These are phyloP conservation scores for Sporothrix pseudoabietina DNA, from an alignment of 2,329 filamentous ascomycete genomes.

Conservation along the genomic window DNA sequence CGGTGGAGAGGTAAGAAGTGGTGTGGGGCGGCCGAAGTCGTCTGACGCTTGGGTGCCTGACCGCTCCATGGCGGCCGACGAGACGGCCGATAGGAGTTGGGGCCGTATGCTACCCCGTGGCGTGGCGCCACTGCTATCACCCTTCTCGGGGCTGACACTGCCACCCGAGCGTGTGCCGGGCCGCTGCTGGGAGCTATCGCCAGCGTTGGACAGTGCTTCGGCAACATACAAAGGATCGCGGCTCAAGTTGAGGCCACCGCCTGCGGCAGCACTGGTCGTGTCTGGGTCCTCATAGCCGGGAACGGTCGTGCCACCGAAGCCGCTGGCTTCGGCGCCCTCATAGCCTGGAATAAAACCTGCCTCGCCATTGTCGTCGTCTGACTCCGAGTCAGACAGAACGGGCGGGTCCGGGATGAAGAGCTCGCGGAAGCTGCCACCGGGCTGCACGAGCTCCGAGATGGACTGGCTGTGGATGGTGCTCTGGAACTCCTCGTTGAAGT, in stretches of 20 bases:
- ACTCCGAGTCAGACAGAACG: conserved; percentile 70
- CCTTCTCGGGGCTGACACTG: conserved; percentile 26
- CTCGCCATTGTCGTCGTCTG: conserved; percentile 58
- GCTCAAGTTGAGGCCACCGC: conserved; percentile 17
- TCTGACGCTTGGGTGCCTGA: conserved; percentile 21
- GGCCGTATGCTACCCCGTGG: background rate
- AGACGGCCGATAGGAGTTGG: background rate
- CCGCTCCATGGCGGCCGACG: background rate
- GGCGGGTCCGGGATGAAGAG: conserved; percentile 88
- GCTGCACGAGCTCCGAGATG: conserved; percentile 88
- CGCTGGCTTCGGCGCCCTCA: background rate
- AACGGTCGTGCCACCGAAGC: background rate
- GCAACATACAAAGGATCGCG: conserved; percentile 22
- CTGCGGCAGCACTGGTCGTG: conserved; percentile 2
- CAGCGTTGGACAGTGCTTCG: conserved; percentile 23
- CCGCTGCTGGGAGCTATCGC: background rate
- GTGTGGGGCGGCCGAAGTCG: conserved; percentile 16
- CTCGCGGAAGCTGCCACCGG: conserved; percentile 79
- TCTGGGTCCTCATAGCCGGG: conserved; percentile 6
- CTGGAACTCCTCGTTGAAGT: conserved; percentile 96
- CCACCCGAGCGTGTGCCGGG: conserved; percentile 21
- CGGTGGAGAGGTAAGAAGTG: background rate
- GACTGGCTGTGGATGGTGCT: conserved; percentile 96
- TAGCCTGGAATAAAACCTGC: background rate
- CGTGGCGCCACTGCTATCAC: background rate